Evolutionary conservation across 2,329 filamentous ascomycete genomes (phyloP), one percentile per base, ranked within the genome.

Genomic region (Capronia americana): DNA sequence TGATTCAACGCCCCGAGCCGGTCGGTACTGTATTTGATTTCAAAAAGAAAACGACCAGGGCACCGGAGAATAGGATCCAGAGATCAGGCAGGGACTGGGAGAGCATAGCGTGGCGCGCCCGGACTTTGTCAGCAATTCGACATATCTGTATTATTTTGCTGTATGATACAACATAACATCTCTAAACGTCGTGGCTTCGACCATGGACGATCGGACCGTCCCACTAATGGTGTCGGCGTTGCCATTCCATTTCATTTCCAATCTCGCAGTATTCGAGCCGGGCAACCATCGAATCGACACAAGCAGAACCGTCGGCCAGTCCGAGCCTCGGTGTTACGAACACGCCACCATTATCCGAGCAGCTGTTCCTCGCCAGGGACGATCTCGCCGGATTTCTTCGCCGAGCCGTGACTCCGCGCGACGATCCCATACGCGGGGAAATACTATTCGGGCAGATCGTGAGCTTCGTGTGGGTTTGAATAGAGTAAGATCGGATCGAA

Each of bases 361-460:
- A 69, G 56, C 56, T 66, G 55, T 41, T 65, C 58, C 79, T 91
- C 84, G 0, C 88, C 86, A 1, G 85, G 81, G 17, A 83, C 73
- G 10, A 90, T 70, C 0, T 84, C 86, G 0, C 88, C 89, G 56
- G 88, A 87, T 62, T 81, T 72, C 48, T 90, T 79, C 4, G 89
- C 87, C 11, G 84, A 85, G 4, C 81, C 84, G 74, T 91, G 88
- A 5, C 80, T 84, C 61, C 88, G 79, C 24, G 89, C 88, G 60
- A 91, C 74, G 74, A 85, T 83, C 0, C 87, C 88, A 75, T 90
- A 91, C 30, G 83, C 85, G 1, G 89, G 88, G 74, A 86, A 81
- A 73, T 89, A 90, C 66, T 69, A 46, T 60, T 24, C 12, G 44
- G 1, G 20, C 20, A 38, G 20, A 23, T 10, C 4, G 23, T 61